Evolutionary conservation across 768 basidiomycete species (phyloP).

Genomic region (Hericium erinaceus): DNA sequence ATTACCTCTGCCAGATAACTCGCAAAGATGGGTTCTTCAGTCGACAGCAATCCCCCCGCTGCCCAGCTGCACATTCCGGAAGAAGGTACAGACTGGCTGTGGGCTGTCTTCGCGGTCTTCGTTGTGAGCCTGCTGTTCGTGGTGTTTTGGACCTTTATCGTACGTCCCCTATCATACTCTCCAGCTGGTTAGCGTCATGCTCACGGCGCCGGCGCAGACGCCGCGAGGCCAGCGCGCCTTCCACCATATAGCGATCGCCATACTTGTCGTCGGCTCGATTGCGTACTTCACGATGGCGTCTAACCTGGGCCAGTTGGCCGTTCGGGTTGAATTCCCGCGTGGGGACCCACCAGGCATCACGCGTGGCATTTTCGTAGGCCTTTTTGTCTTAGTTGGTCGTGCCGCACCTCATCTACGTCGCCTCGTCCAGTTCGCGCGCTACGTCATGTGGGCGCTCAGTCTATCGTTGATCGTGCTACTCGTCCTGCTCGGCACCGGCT

Average conservation of each 20-base stretch:
- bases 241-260: conserved; percentile 38
- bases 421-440: conserved; percentile 29
- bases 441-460: conserved; percentile 41
- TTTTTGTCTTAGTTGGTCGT: not conserved
- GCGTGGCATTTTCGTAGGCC: conserved; percentile 34
- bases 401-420: not conserved
- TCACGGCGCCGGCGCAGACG: not conserved
- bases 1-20: too few species aligned
- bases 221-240: conserved; percentile 12
- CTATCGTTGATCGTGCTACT: conserved; percentile 36
- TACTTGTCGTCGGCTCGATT: conserved; percentile 38
- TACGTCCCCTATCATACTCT: conserved; percentile 11
- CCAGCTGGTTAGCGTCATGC: not conserved
- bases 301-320: conserved; percentile 38
- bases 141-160: conserved; percentile 30
- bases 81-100: conserved; percentile 36
- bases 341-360: conserved; percentile 15
- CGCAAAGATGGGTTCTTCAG: conserved; percentile 14
- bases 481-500: conserved; percentile 33
- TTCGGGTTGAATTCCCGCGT: conserved; percentile 33
- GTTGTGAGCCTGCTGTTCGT: conserved; percentile 28
- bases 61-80: conserved; percentile 31
- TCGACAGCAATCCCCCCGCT: conserved; percentile 26
- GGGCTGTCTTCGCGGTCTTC: conserved; percentile 49
- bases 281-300: conserved; percentile 51